Conservation (phyloP, 2,329 filamentous ascomycete species). For the Penicillium sumatraense region DNA sequence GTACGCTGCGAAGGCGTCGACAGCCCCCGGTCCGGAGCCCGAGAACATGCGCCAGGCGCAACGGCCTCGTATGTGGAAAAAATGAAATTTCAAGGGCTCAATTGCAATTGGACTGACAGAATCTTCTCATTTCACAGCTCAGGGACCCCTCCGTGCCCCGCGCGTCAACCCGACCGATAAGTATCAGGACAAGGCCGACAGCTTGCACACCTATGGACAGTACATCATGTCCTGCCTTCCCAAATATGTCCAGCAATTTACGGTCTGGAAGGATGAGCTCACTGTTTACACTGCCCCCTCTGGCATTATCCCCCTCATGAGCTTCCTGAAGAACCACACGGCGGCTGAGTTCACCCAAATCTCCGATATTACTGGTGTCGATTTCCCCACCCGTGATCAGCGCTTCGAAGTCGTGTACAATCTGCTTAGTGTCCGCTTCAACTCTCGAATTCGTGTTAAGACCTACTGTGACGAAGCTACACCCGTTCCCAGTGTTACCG, state of each 20-base stretch:
- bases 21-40: conserved; percentile 61
- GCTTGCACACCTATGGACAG: conserved; percentile 90
- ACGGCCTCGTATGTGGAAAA: conserved; percentile 50
- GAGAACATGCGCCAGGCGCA: conserved; percentile 70
- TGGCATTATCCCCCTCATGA: conserved; percentile 88
- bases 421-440: conserved; percentile 91
- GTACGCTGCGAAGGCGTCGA: conserved; percentile 53
- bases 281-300: conserved; percentile 89
- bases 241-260: conserved; percentile 99
- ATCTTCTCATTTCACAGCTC: conserved; percentile 37
- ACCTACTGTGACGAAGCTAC: conserved; percentile 97
- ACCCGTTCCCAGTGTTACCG: conserved; percentile 85
- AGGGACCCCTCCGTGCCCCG: conserved; percentile 72
- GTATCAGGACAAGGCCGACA: conserved; percentile 82
- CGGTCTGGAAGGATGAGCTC: conserved; percentile 99
- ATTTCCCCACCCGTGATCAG: conserved; percentile 93
- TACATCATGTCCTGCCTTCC: conserved; percentile 96
- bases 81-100: background rate
- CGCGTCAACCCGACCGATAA: conserved; percentile 93
- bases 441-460: conserved; percentile 95
- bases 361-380: conserved; percentile 89
- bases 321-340: conserved; percentile 96
- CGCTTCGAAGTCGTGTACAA: conserved; percentile 99
- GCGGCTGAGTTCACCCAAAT: conserved; percentile 95
- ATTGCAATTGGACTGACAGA: conserved; percentile 22